Evolutionary conservation across 2,329 filamentous ascomycete species (phyloP).

Genomic region (Ambrosiella cleistominuta): DNA sequence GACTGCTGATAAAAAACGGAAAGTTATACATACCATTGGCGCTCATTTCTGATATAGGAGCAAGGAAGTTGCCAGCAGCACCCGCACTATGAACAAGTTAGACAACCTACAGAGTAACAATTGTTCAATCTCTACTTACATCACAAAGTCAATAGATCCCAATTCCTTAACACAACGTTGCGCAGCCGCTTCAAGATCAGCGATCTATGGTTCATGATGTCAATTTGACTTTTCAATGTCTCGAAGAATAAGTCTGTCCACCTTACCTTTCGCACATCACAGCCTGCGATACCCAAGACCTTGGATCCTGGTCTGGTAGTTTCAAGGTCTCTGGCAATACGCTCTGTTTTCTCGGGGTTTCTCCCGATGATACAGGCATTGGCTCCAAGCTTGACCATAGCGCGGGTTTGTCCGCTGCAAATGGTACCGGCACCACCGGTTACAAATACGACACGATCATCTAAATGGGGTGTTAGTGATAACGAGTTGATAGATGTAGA

Average conservation of each 20-base stretch:
- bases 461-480: slow-evolving; percentile 25
- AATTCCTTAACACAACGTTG: slow-evolving; percentile 67
- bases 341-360: slow-evolving; percentile 73
- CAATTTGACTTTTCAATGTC: background rate
- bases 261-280: slow-evolving; percentile 56
- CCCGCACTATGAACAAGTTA: slow-evolving; percentile 46
- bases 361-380: slow-evolving; percentile 89
- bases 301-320: slow-evolving; percentile 60
- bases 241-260: slow-evolving; percentile 16
- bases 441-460: slow-evolving; percentile 79
- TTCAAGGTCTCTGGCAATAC: slow-evolving; percentile 63
- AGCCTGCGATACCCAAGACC: slow-evolving; percentile 70
- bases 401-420: slow-evolving; percentile 83
- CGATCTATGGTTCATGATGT: slow-evolving; percentile 23
- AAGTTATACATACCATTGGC: slow-evolving; percentile 38
- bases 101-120: background rate
- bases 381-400: slow-evolving; percentile 76
- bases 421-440: slow-evolving; percentile 89
- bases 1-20: background rate
- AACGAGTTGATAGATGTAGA: background rate
- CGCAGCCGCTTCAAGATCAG: slow-evolving; percentile 54
- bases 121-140: slow-evolving; percentile 36
- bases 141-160: slow-evolving; percentile 79
- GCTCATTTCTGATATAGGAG: slow-evolving; percentile 63
- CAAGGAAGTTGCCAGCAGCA: slow-evolving; percentile 88